These are phyloP conservation scores for Zopfia rhizophila DNA, from an alignment of 2,329 filamentous ascomycete species.

Conservation along the genomic window DNA sequence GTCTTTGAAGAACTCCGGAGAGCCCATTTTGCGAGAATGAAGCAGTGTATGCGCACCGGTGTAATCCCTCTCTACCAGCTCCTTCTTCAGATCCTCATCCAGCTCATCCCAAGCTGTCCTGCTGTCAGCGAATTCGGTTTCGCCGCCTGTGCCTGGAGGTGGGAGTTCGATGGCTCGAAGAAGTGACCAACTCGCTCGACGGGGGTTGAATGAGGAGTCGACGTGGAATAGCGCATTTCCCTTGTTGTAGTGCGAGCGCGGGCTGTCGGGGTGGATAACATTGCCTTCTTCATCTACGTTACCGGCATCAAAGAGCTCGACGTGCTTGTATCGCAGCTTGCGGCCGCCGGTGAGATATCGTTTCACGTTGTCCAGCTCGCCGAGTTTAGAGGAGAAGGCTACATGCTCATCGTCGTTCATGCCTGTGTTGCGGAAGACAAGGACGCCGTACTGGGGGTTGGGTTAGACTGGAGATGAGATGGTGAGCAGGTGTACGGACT, in stretches of 20 bases:
- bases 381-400: constrained; percentile 61
- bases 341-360: constrained; percentile 61
- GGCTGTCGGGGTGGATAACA: constrained; percentile 54
- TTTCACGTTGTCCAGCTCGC: constrained; percentile 65
- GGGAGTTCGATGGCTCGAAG: constrained; percentile 35
- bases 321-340: constrained; percentile 58
- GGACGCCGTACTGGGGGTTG: constrained; percentile 58
- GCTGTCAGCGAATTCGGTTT: constrained; percentile 40
- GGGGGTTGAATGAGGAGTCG: constrained; percentile 42
- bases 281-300: constrained; percentile 63
- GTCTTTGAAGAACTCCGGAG: constrained; percentile 60
- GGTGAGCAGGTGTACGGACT: constrained; percentile 29
- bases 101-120: constrained; percentile 46
- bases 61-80: constrained; percentile 31
- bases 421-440: constrained; percentile 62
- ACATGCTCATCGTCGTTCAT: constrained; percentile 64
- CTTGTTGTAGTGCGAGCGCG: constrained; percentile 55
- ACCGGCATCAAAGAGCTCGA: constrained; percentile 67
- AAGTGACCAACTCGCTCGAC: constrained; percentile 35
- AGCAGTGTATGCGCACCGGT: constrained; percentile 53
- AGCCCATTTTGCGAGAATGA: constrained; percentile 64
- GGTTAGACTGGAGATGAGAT: constrained; percentile 1
- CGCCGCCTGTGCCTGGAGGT: constrained; percentile 34
- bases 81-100: constrained; percentile 32
- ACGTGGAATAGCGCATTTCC: constrained; percentile 46